phyloP scores from a whole-genome alignment of 2,329 filamentous ascomycete species.

The Didymellaceae sp. region DNA sequence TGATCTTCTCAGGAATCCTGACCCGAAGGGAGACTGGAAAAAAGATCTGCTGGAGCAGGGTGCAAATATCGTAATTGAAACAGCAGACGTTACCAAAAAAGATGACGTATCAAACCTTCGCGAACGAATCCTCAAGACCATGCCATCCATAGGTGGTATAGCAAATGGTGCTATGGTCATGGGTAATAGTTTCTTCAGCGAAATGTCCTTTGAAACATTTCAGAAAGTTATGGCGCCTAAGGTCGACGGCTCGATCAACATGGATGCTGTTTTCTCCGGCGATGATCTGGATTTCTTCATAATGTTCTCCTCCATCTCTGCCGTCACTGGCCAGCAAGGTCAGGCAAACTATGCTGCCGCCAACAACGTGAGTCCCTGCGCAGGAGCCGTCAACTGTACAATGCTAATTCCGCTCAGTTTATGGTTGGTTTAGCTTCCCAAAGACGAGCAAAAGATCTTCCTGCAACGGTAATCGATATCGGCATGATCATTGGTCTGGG shows the following conservation, averaged over 20 bases:
- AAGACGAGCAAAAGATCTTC: background rate
- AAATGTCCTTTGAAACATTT: background rate
- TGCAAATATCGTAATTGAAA: too few relatives aligned
- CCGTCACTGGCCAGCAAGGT: background rate
- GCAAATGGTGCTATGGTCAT: background rate
- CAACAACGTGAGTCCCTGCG: too few relatives aligned
- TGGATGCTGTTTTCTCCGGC: background rate
- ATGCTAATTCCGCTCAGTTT: too few relatives aligned
- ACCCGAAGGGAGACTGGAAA: too few relatives aligned
- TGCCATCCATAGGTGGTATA: background rate
- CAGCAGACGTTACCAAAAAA: too few relatives aligned
- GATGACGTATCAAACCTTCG: too few relatives aligned
- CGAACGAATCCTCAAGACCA: background rate
- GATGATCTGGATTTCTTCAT: background rate
- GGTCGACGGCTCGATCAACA: background rate
- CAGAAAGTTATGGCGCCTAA: background rate
- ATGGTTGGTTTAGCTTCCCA: background rate
- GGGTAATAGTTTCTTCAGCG: background rate
- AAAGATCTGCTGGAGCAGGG: too few relatives aligned
- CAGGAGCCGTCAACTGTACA: too few relatives aligned
- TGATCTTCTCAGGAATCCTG: too few relatives aligned
- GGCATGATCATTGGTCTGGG: background rate
- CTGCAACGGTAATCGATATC: background rate
- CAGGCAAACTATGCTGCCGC: background rate
- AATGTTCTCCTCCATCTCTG: background rate